A percentile compares a stretch with the other conserved stretches of the same genome.
These are phyloP conservation scores for Phytophthora agathidicida DNA, from an alignment of 352 stramenopile genomes.

Conservation along the genomic window DNA sequence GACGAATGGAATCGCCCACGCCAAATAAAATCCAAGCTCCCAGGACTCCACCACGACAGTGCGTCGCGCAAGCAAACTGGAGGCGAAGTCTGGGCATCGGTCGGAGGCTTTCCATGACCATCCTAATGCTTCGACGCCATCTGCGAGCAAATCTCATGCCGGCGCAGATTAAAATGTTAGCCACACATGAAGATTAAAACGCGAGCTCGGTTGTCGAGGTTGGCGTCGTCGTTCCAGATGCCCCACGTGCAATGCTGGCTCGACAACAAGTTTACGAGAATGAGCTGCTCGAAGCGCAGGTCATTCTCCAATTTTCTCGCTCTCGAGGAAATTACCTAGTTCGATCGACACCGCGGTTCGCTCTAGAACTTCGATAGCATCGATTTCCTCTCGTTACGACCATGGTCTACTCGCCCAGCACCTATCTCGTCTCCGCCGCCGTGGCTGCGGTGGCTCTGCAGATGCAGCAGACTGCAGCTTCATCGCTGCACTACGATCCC, in stretches of 20 bases:
- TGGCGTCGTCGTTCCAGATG: too few relatives aligned
- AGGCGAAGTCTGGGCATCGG: too few relatives aligned
- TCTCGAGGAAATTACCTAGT: constrained; percentile 9
- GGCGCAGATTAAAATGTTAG: background rate
- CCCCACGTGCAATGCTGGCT: too few relatives aligned
- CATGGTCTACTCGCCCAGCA: constrained; percentile 28
- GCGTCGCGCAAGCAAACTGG: too few relatives aligned
- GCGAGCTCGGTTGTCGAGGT: too few relatives aligned
- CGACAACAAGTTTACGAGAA: background rate
- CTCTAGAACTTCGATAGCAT: too few relatives aligned
- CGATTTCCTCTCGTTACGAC: background rate
- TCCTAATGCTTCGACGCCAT: background rate
- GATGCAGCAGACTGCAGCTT: constrained; percentile 19
- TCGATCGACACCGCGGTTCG: too few relatives aligned
- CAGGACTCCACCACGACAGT: too few relatives aligned
- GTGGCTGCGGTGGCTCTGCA: constrained; percentile 19
- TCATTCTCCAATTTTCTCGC: constrained; percentile 21
- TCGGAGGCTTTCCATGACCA: too few relatives aligned
- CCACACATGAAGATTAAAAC: too few relatives aligned
- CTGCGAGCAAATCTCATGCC: background rate
- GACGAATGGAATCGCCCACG: too few relatives aligned
- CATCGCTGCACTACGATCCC: constrained; percentile 24
- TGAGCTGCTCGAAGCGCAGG: background rate
- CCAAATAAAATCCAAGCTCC: too few relatives aligned
- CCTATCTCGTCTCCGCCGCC: constrained; percentile 17